Conservation (phyloP, 2,329 filamentous ascomycete species). For the Pseudogymnoascus sp. region DNA sequence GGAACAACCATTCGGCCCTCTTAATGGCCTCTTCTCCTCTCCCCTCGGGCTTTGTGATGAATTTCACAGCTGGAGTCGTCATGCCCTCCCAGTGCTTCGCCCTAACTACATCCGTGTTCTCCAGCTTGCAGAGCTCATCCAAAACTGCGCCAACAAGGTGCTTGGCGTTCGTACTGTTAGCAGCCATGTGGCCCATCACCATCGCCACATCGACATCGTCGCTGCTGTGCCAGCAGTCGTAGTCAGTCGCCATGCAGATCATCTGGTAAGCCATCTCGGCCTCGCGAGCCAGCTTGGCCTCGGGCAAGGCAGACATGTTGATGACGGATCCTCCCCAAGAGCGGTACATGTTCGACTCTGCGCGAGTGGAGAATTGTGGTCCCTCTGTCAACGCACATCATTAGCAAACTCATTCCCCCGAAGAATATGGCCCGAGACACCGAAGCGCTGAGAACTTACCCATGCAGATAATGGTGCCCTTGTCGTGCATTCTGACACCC, state of each 20-base stretch:
- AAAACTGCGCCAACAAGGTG: conserved; percentile 78
- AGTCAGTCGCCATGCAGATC: conserved; percentile 99
- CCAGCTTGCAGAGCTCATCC: conserved; percentile 71
- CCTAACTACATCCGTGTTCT: conserved; percentile 64
- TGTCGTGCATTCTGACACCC: conserved; percentile 73
- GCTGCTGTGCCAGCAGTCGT: conserved; percentile 90
- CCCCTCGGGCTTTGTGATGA: conserved; percentile 73
- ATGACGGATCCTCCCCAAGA: conserved; percentile 89
- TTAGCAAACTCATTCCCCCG: not conserved
- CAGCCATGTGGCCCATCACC: conserved; percentile 94
- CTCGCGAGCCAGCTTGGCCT: conserved; percentile 92
- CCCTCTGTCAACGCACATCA: conserved; percentile 54
- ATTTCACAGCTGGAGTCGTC: conserved; percentile 67
- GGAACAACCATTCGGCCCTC: conserved; percentile 81
- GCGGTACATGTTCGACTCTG: conserved; percentile 92
- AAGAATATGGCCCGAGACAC: not conserved
- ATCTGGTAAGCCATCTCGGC: conserved; percentile 96
- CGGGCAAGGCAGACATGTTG: conserved; percentile 95
- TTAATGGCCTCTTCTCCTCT: conserved; percentile 65
- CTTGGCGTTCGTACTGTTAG: conserved; percentile 82
- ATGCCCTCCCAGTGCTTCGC: conserved; percentile 75
- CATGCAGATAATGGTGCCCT: conserved; percentile 86
- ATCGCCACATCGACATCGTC: conserved; percentile 89
- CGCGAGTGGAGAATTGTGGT: conserved; percentile 94
- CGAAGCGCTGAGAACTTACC: conserved; percentile 40